A percentile compares a stretch with the other conserved stretches of the same genome.
phyloP scores from a whole-genome alignment of 2,329 filamentous ascomycete species.

The Helotiales sp. region DNA sequence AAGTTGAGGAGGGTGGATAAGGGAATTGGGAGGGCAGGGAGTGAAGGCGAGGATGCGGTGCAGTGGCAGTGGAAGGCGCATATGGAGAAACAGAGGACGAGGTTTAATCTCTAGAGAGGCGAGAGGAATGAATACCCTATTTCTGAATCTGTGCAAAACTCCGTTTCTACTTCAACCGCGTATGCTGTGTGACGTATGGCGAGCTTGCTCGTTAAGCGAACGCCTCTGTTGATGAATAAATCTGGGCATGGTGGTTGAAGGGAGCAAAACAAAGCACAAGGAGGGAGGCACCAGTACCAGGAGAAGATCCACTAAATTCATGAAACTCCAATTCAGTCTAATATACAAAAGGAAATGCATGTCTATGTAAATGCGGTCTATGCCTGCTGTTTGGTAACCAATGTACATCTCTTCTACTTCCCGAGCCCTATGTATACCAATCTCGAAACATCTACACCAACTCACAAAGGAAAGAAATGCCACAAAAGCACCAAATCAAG shows the following conservation, averaged over 20 bases:
- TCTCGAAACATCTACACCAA: background rate
- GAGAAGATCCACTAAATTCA: no score
- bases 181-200: background rate
- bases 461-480: background rate
- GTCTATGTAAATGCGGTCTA: background rate
- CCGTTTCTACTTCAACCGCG: background rate
- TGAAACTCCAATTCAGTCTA: background rate
- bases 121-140: background rate
- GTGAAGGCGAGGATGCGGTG: slow-evolving; percentile 52
- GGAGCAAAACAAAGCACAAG: background rate
- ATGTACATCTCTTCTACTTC: background rate
- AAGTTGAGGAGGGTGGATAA: slow-evolving; percentile 92
- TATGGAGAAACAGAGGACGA: slow-evolving; percentile 92
- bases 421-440: background rate
- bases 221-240: no score
- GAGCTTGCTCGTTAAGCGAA: background rate
- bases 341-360: background rate
- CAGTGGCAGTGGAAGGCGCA: slow-evolving; percentile 95
- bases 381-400: background rate
- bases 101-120: slow-evolving; percentile 79
- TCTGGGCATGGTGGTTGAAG: no score
- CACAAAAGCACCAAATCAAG: no score
- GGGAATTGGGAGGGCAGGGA: slow-evolving; percentile 74
- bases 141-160: background rate
- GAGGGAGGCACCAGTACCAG: background rate